Percentiles rank a stretch among this genome's conserved stretches.
These are phyloP conservation scores for Neurospora sublineolata DNA, from an alignment of 495 filamentous ascomycete species.

Conservation along the genomic window DNA sequence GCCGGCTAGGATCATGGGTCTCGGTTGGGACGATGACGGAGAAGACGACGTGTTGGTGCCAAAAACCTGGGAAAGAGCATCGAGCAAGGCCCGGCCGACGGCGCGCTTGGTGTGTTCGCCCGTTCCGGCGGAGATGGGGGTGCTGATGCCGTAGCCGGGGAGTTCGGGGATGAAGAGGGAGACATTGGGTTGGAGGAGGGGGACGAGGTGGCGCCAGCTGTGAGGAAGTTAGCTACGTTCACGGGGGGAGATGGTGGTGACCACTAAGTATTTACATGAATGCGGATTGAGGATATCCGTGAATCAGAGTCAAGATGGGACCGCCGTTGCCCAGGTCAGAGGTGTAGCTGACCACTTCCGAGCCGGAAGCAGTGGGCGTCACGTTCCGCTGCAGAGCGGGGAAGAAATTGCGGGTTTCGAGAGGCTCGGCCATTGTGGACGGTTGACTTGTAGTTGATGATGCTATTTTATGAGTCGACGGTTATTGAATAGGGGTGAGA, in stretches of 20 bases:
- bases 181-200: slow-evolving; percentile 4
- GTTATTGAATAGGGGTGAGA: background rate
- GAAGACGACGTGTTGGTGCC: background rate
- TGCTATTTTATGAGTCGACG: background rate
- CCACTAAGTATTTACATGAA: slow-evolving; percentile 6
- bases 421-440: slow-evolving; percentile 1
- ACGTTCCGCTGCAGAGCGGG: slow-evolving; percentile 10
- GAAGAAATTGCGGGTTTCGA: slow-evolving; percentile 12
- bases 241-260: too few relatives aligned
- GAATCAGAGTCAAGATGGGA: slow-evolving; percentile 14
- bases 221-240: background rate
- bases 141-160: slow-evolving; percentile 36
- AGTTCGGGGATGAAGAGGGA: slow-evolving; percentile 35
- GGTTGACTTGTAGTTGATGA: background rate
- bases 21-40: background rate
- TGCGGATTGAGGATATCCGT: slow-evolving; percentile 16
- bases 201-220: slow-evolving; percentile 15
- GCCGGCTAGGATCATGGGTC: slow-evolving; percentile 24
- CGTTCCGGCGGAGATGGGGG: slow-evolving; percentile 5
- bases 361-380: slow-evolving; percentile 11
- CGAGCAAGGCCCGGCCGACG: slow-evolving; percentile 27
- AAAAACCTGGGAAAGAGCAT: slow-evolving; percentile 17
- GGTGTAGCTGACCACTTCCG: slow-evolving; percentile 12
- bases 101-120: slow-evolving; percentile 19
- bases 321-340: slow-evolving; percentile 10